Evolutionary conservation across 2,329 filamentous ascomycete species (phyloP), one percentile per base, ranked within the genome.

Genomic region (Aspergillus fijiensis): DNA sequence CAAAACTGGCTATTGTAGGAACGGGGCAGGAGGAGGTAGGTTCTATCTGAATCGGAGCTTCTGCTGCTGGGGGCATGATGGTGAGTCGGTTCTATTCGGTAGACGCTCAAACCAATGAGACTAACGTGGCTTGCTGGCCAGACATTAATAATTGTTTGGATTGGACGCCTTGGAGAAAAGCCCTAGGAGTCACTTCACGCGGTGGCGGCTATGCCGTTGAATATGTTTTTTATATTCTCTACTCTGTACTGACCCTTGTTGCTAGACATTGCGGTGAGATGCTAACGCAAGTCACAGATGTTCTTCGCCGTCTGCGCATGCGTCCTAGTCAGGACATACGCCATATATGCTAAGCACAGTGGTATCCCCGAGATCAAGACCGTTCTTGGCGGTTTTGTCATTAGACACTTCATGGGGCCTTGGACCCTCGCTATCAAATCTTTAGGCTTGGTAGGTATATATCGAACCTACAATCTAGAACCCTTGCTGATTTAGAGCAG

Each of bases 281-380:
- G 29, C 65, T 74, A 61, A 81, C 60, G 19, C 11, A 35, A 21
- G 4, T 16, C 52, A 25, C 45, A 93, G 89, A 82, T 94, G 10
- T 69, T 89, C 7, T 94, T 96, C 71, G 93, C 94, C 27, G 82
- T 87, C 42, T 86, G 84, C 60, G 92, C 95, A 10, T 91, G 89
- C 56, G 73, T 93, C 56, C 79, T 98, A 57, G 93, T 98, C 14
- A 87, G 89, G 68, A 86, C 89, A 68, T 98, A 93, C 76, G 92
- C 91, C 25, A 82, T 90, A 5, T 91, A 96, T 76, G 94, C 94
- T 51, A 94, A 90, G 73, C 94, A 98, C 72, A 96, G 92, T 73
- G 94, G 94, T 77, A 97, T 99, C 67, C 92, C 94, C 5, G 94
- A 99, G 80, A 96, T 99, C 78, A 99, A 99, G 81, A 97, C 93